Evolutionary conservation across 129 eudicot genomes (phyloP).

Genomic region (Smallanthus sonchifolius): DNA sequence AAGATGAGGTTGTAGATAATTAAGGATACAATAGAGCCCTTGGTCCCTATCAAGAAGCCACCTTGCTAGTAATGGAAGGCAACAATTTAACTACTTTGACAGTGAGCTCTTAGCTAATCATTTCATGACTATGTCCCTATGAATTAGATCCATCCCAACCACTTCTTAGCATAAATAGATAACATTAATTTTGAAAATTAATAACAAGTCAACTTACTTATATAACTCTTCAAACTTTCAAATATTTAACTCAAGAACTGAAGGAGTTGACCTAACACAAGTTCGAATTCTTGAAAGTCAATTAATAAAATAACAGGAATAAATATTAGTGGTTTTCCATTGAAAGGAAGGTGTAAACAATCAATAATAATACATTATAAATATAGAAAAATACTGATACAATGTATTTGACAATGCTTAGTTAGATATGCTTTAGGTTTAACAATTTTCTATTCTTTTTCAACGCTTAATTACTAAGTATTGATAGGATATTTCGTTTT

Average conservation of each 20-base stretch:
- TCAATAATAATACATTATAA: conserved; percentile 12
- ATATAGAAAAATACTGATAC: conserved; percentile 10
- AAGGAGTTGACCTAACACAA: conserved; percentile 38
- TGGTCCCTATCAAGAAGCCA: conserved; percentile 10
- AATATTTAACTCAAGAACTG: conserved; percentile 12
- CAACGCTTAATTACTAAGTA: not conserved
- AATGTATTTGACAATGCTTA: conserved; percentile 21
- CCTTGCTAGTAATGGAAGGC: conserved; percentile 17
- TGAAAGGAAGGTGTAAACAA: conserved; percentile 32
- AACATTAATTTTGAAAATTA: not conserved
- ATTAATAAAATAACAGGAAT: conserved; percentile 7
- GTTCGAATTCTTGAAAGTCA: conserved; percentile 28
- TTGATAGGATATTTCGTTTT: not conserved
- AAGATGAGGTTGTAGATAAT: not conserved
- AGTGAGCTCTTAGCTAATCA: conserved; percentile 30
- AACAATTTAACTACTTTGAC: conserved; percentile 22
- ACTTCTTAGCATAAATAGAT: not conserved
- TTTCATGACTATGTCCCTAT: conserved; percentile 12
- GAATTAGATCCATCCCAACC: conserved; percentile 24
- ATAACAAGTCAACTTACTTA: conserved; percentile 22
- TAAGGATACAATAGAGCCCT: not conserved
- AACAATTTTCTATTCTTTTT: conserved; percentile 1
- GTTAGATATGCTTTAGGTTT: conserved; percentile 10
- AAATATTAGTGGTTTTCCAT: conserved; percentile 13
- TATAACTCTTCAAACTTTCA: not conserved